phyloP scores from a whole-genome alignment of 768 basidiomycete species.

The Piloderma croceum region DNA sequence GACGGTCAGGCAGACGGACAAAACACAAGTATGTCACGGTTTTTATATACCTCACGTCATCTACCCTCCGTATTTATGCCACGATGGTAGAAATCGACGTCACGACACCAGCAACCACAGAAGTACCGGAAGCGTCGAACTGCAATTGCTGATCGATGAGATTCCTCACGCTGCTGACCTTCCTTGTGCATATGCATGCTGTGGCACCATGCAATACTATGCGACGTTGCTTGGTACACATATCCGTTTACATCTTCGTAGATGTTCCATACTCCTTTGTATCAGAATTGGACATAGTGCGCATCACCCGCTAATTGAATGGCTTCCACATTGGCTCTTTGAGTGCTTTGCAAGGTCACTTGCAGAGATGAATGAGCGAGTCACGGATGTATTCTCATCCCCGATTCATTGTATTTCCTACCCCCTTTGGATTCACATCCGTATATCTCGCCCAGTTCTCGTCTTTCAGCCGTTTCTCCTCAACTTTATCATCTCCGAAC shows the following conservation, averaged over 20 bases:
- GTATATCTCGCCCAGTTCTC: constrained; percentile 90
- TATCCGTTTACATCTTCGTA: too few relatives aligned
- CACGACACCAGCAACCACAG: constrained; percentile 57
- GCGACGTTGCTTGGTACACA: too few relatives aligned
- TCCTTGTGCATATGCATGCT: too few relatives aligned
- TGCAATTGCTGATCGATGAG: constrained; percentile 75
- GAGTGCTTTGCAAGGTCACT: too few relatives aligned
- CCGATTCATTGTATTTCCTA: constrained; percentile 96
- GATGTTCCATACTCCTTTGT: too few relatives aligned
- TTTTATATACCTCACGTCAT: constrained; percentile 1
- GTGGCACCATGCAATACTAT: too few relatives aligned
- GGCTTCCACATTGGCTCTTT: too few relatives aligned
- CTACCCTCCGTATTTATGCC: constrained; percentile 6
- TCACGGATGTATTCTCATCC: constrained; percentile 51
- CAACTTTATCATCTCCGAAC: constrained; percentile 60
- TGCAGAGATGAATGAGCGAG: too few relatives aligned
- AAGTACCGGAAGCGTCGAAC: constrained; percentile 81
- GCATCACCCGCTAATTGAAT: too few relatives aligned
- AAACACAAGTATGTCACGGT: constrained; percentile 37
- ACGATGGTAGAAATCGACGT: constrained; percentile 79
- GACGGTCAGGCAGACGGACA: constrained; percentile 56
- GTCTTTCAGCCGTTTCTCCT: constrained; percentile 76
- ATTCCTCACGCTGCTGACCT: too few relatives aligned
- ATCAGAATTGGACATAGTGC: too few relatives aligned
- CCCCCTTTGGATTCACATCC: constrained; percentile 80